Evolutionary conservation across 1,284 basidiomycete genomes (phyloP).

Genomic region (Leccinum fuscescens): DNA sequence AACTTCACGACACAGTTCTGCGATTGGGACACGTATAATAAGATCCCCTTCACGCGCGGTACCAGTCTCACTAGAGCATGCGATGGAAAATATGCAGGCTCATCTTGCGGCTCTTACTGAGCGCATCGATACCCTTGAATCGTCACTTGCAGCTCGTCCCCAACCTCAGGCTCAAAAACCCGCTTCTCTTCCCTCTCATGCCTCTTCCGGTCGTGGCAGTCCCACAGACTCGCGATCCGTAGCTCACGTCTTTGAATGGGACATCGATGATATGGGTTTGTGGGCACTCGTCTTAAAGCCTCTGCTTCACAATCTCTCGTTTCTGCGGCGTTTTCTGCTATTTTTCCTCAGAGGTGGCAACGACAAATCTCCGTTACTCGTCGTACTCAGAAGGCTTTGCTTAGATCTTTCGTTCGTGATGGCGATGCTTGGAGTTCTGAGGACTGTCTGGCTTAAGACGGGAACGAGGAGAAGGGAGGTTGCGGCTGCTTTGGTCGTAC

Average conservation of each 20-base stretch:
- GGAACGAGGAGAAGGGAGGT: constrained; percentile 69
- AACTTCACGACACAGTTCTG: constrained; percentile 30
- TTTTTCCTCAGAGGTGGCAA: constrained; percentile 57
- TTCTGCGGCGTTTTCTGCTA: constrained; percentile 45
- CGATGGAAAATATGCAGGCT: constrained; percentile 82
- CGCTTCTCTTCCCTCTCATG: constrained; percentile 37
- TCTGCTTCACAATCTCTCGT: constrained; percentile 46
- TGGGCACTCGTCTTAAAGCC: constrained; percentile 75
- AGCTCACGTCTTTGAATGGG: constrained; percentile 47
- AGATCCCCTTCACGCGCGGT: constrained; percentile 43
- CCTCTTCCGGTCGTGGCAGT: constrained; percentile 40
- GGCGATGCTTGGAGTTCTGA: constrained; percentile 52
- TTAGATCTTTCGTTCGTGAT: constrained; percentile 73
- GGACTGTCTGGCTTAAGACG: constrained; percentile 63
- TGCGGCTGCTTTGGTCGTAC: constrained; percentile 53
- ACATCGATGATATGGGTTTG: constrained; percentile 73
- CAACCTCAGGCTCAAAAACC: constrained; percentile 38
- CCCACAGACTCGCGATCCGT: constrained; percentile 34
- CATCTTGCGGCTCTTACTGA: constrained; percentile 89
- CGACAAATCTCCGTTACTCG: constrained; percentile 57
- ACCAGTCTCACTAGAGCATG: constrained; percentile 56
- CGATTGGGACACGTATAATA: constrained; percentile 33
- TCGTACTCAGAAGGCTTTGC: constrained; percentile 67
- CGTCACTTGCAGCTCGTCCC: constrained; percentile 39
- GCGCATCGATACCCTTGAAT: constrained; percentile 76